Conservation (phyloP, 2,329 filamentous ascomycete species). For the Aureobasidium sp. region DNA sequence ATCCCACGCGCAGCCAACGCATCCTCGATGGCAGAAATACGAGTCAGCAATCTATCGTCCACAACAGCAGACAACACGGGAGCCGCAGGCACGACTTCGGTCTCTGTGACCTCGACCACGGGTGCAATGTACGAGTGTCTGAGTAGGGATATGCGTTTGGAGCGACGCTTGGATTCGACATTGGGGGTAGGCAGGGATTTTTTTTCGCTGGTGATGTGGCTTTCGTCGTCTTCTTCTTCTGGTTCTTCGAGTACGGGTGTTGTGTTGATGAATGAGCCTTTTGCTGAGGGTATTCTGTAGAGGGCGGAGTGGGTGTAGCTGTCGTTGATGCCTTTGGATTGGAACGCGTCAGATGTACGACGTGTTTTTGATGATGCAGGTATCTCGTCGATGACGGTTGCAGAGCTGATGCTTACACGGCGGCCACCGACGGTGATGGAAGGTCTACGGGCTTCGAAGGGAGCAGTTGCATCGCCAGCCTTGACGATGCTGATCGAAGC, state of each 20-base stretch:
- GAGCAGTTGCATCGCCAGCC: background rate
- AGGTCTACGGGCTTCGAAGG: background rate
- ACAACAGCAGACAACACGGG: background rate
- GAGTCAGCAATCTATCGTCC: background rate
- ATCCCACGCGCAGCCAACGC: background rate
- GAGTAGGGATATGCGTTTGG: constrained; percentile 1
- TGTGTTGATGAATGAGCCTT: background rate
- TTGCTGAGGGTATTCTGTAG: background rate
- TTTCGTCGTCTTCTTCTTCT: background rate
- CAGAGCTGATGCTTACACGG: background rate
- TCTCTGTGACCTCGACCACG: background rate
- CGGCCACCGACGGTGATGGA: constrained; percentile 5
- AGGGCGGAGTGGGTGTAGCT: background rate
- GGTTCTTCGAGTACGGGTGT: background rate
- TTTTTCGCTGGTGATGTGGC: background rate
- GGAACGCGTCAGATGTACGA: background rate
- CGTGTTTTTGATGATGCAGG: background rate
- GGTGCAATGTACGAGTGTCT: background rate
- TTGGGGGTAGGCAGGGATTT: background rate
- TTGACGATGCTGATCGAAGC: constrained; percentile 6
- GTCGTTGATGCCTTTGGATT: background rate
- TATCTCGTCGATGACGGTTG: background rate
- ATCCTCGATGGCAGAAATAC: constrained; percentile 1
- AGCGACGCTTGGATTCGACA: background rate
- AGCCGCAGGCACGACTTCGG: background rate